Base-by-base conservation (phyloP, 352 stramenopile species). In the Phytophthora lateralis region DNA sequence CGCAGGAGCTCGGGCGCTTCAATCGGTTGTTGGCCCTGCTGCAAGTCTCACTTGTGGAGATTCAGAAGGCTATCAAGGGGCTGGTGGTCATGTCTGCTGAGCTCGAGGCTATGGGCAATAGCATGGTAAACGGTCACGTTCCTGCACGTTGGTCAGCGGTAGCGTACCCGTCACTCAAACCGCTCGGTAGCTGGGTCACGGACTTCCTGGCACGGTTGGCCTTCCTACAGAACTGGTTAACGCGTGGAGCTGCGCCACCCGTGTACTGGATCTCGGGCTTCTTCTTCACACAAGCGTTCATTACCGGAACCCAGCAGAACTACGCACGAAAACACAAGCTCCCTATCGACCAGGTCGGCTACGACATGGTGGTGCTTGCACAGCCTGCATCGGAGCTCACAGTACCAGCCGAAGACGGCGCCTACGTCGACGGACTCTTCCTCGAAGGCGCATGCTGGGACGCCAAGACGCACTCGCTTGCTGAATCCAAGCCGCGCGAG, bases 271-370 rank as follows among this genome's bases (percentile, higher is more conserved):
- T 98, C 49, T 97, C 85, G 14, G 93, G 92, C 0, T 98, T 98
- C 75, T 98, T 97, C 72, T 98, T 98, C 75, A 97, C 92, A 17
- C 93, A 98, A 63, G 91, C 91, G 0, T 98, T 98, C 55, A 96
- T 98, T 63, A 98, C 92, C 3, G 93, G 92, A 43, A 98, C 91
- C 4, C 80, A 97, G 53, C 93, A 98, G 58, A 98, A 98, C 63
- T 98, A 88, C 72, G 93, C 93, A 11, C 81, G 93, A 12, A 97
- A 97, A 51, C 80, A 97, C 64, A 71, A 93, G 48, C 73, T 97
- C 9, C 91, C 92, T 20, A 97, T 98, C 63, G 92, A 98, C 57
- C 85, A 97, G 57, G 83, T 98, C 29, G 72, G 76, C 34, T 94
- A 90, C 62, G 92, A 98, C 70, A 97, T 96, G 79, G 54, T 75